Conservation (phyloP, 2,329 filamentous ascomycete species). For the Fusarium sp. region DNA sequence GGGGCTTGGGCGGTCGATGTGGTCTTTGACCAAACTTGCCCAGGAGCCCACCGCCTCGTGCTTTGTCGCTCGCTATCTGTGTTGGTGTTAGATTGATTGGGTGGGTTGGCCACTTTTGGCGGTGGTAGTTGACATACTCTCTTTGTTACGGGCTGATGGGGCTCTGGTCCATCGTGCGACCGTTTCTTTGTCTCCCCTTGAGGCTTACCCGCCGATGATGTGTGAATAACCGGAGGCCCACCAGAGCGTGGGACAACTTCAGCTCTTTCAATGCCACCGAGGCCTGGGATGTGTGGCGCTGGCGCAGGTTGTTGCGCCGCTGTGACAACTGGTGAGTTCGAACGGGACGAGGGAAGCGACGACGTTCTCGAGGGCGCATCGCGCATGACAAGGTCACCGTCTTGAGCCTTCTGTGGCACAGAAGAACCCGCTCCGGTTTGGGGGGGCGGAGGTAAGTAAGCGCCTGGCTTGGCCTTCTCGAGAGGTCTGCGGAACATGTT, state of each 20-base stretch:
- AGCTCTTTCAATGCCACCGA: constrained; percentile 20
- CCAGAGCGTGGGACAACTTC: constrained; percentile 41
- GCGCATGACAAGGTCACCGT: constrained; percentile 34
- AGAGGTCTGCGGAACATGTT: constrained; percentile 61
- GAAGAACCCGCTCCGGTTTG: neutral
- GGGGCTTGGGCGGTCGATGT: constrained; percentile 43
- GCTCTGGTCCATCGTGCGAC: constrained; percentile 53
- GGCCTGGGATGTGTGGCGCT: constrained; percentile 29
- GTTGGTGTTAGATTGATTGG: constrained; percentile 41
- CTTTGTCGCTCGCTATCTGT: constrained; percentile 48
- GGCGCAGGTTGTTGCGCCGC: constrained; percentile 8
- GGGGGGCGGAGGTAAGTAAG: constrained; percentile 26
- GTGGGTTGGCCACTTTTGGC: neutral
- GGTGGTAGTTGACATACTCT: constrained; percentile 51
- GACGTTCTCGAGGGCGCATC: constrained; percentile 28
- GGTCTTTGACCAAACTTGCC: constrained; percentile 53
- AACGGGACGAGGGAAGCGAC: constrained; percentile 21
- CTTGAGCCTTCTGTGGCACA: constrained; percentile 8
- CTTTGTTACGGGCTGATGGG: constrained; percentile 51
- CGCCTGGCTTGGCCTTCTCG: constrained; percentile 48
- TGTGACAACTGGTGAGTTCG: constrained; percentile 20
- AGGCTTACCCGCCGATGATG: constrained; percentile 41
- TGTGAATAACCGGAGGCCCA: constrained; percentile 56
- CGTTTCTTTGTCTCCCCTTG: constrained; percentile 56
- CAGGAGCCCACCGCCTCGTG: constrained; percentile 49